phyloP scores from a whole-genome alignment of 805 yeast species.

The Myxozyma udenii region DNA sequence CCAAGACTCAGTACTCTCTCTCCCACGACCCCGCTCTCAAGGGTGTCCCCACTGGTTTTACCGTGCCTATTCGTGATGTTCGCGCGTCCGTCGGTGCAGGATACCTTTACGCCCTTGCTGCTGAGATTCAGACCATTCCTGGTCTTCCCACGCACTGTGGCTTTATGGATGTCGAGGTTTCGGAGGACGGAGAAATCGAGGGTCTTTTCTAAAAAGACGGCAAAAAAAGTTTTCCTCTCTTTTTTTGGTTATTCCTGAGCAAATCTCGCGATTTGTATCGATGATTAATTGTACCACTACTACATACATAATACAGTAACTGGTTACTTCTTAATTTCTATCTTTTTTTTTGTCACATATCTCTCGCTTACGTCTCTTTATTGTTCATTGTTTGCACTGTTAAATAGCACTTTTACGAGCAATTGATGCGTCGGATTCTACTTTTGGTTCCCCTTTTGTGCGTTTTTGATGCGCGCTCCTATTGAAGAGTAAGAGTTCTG shows the following conservation, averaged over 20 bases:
- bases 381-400: too few species aligned
- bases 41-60: constrained; percentile 94
- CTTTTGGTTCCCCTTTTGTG: too few species aligned
- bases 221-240: too few species aligned
- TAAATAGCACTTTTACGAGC: too few species aligned
- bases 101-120: constrained; percentile 91
- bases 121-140: constrained; percentile 95
- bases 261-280: too few species aligned
- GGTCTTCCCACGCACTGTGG: constrained; percentile 96
- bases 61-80: constrained; percentile 89
- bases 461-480: too few species aligned
- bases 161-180: constrained; percentile 93
- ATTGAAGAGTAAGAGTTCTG: too few species aligned
- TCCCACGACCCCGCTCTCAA: constrained; percentile 91
- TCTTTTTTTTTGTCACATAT: too few species aligned
- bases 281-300: neutral
- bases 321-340: neutral
- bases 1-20: constrained; percentile 94
- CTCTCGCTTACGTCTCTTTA: too few species aligned
- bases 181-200: constrained; percentile 84
- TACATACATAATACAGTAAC: too few species aligned
- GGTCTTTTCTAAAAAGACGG: constrained; percentile 82
- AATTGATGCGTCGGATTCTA: too few species aligned
- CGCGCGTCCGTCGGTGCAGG: constrained; percentile 97
- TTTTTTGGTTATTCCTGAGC: too few species aligned